These are phyloP conservation scores for Eutrema heterophyllum DNA, from an alignment of 345 rosid species.

Conservation along the genomic window DNA sequence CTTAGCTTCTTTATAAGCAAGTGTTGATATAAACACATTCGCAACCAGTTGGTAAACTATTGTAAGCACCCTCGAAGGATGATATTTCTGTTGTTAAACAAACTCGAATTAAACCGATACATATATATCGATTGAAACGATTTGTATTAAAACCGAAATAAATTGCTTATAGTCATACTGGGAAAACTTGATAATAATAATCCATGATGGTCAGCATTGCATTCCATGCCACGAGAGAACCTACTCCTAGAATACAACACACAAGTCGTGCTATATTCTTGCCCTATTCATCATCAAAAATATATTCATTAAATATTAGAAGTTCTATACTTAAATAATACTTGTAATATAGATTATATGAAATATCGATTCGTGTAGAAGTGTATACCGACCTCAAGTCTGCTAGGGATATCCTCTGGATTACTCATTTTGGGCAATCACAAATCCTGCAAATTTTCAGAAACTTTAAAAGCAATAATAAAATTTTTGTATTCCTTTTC, in stretches of 20 bases:
- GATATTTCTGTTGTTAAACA: slow-evolving; percentile 46
- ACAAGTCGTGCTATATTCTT: slow-evolving; percentile 52
- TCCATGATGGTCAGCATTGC: slow-evolving; percentile 79
- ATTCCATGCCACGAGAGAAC: slow-evolving; percentile 84
- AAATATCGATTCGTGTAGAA: background rate
- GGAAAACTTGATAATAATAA: slow-evolving; percentile 56
- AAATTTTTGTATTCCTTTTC: background rate
- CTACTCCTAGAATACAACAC: slow-evolving; percentile 80
- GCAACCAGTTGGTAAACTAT: slow-evolving; percentile 83
- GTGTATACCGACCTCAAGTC: slow-evolving; percentile 9
- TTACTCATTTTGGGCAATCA: slow-evolving; percentile 13
- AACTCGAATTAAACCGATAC: background rate
- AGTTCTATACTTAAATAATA: background rate
- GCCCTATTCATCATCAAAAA: slow-evolving; percentile 41
- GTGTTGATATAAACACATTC: slow-evolving; percentile 46
- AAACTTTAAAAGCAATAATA: background rate
- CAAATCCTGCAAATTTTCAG: background rate
- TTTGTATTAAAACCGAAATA: background rate
- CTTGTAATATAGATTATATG: background rate
- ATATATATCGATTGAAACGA: background rate
- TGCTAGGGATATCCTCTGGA: slow-evolving; percentile 14
- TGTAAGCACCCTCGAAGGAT: slow-evolving; percentile 70
- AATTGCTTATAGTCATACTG: slow-evolving; percentile 35
- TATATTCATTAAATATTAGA: background rate
- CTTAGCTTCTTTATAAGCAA: slow-evolving; percentile 62